These are phyloP conservation scores for Eremochloa ophiuroides DNA, from an alignment of 176 grass and related monocot species.

Conservation along the genomic window DNA sequence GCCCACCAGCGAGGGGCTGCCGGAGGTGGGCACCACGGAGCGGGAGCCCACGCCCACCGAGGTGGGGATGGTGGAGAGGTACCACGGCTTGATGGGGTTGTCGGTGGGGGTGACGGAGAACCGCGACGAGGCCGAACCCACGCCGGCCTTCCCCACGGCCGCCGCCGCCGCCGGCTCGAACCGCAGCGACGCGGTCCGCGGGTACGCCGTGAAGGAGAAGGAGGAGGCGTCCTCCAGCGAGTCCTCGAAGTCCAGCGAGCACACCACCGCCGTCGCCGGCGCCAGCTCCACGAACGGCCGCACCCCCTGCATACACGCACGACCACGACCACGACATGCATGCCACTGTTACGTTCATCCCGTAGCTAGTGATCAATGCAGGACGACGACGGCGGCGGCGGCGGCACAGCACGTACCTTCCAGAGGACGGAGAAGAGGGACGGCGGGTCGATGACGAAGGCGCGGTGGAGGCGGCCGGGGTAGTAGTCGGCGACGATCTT, in stretches of 20 bases:
- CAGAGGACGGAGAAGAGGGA: constrained; percentile 94
- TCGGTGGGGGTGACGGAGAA: constrained; percentile 83
- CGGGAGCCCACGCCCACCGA: constrained; percentile 43
- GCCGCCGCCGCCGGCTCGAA: constrained; percentile 46
- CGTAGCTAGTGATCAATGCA: background rate
- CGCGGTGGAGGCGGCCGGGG: constrained; percentile 81
- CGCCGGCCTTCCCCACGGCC: constrained; percentile 7
- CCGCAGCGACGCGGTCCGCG: constrained; percentile 79
- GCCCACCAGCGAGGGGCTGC: constrained; percentile 83
- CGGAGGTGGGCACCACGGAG: constrained; percentile 50
- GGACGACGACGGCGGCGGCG: too few species aligned
- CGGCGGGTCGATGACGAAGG: constrained; percentile 93
- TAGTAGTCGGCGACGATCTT: constrained; percentile 97
- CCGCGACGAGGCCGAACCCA: constrained; percentile 78
- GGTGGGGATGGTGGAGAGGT: constrained; percentile 69
- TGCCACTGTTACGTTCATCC: background rate
- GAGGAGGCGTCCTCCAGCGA: constrained; percentile 78
- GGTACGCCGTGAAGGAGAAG: constrained; percentile 78
- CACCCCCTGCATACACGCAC: constrained; percentile 42
- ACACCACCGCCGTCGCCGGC: constrained; percentile 50
- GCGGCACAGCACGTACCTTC: constrained; percentile 62
- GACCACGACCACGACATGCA: background rate
- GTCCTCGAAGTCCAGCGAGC: constrained; percentile 92
- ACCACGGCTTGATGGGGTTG: constrained; percentile 97
- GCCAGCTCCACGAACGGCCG: constrained; percentile 84